Evolutionary conservation across 2,329 filamentous ascomycete genomes (phyloP), one percentile per base, ranked within the genome.

Genomic region (Cordyceps fumosorosea): DNA sequence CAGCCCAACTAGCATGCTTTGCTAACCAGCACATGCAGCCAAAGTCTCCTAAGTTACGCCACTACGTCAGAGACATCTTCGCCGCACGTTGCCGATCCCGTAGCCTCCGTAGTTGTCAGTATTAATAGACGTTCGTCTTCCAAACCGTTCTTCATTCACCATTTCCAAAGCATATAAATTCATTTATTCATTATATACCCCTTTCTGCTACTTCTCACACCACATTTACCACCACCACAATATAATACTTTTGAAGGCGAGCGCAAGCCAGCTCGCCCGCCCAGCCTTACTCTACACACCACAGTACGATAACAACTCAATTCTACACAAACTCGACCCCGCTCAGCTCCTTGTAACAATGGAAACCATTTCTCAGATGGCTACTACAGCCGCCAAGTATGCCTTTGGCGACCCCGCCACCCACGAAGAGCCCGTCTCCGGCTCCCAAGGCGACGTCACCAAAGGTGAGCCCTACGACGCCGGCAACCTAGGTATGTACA

Each of bases 381-480:
- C 72, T 18, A 70, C 70, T 2, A 72, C 74, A 6, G 77, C 76
- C 47, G 74, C 72, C 57, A 78, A 74, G 62, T 75, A 72, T 37
- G 75, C 80, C 62, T 80, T 76, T 75, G 77, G 77, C 65, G 76
- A 74, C 32, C 62, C 71, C 26, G 14, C 24, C 51, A 69, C 72
- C 52, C 71, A 76, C 29, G 29, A 29, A 53, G 91, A 96, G 76
- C 91, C 91, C 20, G 73, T 92, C 51, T 89, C 89, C 22, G 91
- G 91, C 24, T 77, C 84, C 57, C 77, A 81, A 62, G 91, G 91
- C 45, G 78, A 88, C 71, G 88, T 89, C 5, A 81, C 81, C 26
- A 80, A 80, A 50, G 84, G 83, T 14, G 87, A 93, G 72, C 91
- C 91, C 0, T 96, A 87, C 68, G 91, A 95, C 70, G 85, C 85